Evolutionary conservation across 1,284 basidiomycete species (phyloP), one percentile per base, ranked within the genome.

Genomic region (Malassezia dermatis): DNA sequence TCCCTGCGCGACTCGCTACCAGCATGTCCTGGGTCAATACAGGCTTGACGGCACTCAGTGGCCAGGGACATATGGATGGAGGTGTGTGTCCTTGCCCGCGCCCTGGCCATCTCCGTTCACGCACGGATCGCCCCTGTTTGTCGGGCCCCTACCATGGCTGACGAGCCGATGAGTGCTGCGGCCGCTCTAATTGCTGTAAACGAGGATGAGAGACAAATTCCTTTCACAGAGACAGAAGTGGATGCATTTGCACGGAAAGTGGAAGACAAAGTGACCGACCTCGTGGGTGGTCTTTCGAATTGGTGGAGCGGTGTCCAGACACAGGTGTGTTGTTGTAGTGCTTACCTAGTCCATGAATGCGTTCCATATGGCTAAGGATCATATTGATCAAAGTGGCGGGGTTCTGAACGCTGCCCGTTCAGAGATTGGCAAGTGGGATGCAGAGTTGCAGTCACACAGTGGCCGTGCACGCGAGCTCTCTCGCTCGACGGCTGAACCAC

Each of bases 241-340:
- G 54, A 56, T 28, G 43, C 13, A 27, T 17, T 56, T 11, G 42
- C 55, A 1, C 43, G 28, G 24, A 44, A 28, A 5, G 27, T 72
- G 30, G 68, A 73, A 40, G 58, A 64, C 26, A 64, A 67, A 17
- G 68, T 73, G 10, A 57, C 61, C 27, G 62, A 69, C 53, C 44
- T 71, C 19, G 66, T 69, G 0, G 62, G 65, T 11, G 63, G 65
- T 34, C 58, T 73, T 34, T 65, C 66, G 8, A 61, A 52, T 12
- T 73, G 71, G 71, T 73, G 68, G 67, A 57, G 49, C 13, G 67
- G 64, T 28, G 52, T 73, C 15, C 64, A 59, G 45, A 63, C 68
- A 28, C 68, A 67, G 56, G 62, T 63, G 42, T 15, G 61, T 40
- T 5, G 2, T 11, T 4, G 12, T 17, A 21, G 15, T 17, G 26